Percentiles rank a stretch among this genome's conserved stretches.
Conservation (phyloP, 192 early-diverging fungal genomes). For the Dispira parvispora region DNA sequence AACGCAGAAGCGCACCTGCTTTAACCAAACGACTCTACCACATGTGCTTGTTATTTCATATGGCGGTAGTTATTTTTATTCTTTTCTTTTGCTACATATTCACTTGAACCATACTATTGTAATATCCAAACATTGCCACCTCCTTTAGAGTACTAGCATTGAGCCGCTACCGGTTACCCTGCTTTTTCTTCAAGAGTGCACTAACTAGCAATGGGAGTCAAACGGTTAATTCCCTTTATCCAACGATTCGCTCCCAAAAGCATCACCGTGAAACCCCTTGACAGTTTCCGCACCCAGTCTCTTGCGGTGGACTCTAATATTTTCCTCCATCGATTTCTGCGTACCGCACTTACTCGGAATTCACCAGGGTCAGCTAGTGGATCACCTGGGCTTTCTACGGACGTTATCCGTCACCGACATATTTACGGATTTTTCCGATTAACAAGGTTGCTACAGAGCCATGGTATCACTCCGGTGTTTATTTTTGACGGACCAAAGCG, state of each 20-base stretch:
- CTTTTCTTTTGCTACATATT: not conserved
- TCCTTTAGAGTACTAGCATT: not conserved
- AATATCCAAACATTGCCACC: not conserved
- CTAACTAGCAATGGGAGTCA: conserved; percentile 29
- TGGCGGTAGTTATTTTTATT: not conserved
- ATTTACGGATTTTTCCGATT: conserved; percentile 42
- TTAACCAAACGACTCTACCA: not conserved
- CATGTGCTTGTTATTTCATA: not conserved
- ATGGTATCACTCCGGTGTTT: conserved; percentile 44
- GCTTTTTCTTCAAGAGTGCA: not conserved
- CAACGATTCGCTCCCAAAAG: conserved; percentile 27
- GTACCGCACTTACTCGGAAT: conserved; percentile 3
- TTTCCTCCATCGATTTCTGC: conserved; percentile 36
- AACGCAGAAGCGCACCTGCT: too few relatives aligned
- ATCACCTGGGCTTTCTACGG: not conserved
- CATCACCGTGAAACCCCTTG: not conserved
- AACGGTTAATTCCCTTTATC: conserved; percentile 32
- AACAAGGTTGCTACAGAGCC: conserved; percentile 22
- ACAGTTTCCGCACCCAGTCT: conserved; percentile 10
- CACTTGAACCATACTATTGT: not conserved
- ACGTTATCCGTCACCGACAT: conserved; percentile 25
- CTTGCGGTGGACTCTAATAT: conserved; percentile 37
- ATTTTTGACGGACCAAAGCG: conserved; percentile 45
- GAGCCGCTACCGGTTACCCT: not conserved
- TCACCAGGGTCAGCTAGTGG: too few relatives aligned